phyloP scores from a whole-genome alignment of 2,329 filamentous ascomycete species.

The Aureobasidium sp. region DNA sequence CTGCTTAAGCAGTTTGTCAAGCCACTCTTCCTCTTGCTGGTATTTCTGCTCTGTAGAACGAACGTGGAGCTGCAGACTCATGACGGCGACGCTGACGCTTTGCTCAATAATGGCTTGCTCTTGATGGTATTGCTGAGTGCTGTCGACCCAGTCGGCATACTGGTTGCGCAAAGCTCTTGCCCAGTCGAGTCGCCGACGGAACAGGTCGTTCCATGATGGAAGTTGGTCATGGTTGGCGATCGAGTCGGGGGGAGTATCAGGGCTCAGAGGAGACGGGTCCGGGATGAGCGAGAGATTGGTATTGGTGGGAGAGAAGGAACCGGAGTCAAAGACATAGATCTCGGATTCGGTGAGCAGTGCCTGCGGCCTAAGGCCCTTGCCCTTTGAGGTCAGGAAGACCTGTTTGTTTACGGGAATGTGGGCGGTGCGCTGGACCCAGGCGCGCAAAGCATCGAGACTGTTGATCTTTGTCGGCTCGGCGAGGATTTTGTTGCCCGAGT shows the following conservation, averaged over 20 bases:
- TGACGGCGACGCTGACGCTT: conserved; percentile 74
- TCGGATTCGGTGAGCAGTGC: conserved; percentile 77
- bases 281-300: conserved; percentile 38
- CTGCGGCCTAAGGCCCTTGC: conserved; percentile 75
- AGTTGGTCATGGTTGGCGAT: conserved; percentile 73
- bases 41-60: conserved; percentile 64
- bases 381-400: conserved; percentile 76
- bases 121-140: conserved; percentile 56
- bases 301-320: conserved; percentile 35
- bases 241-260: conserved; percentile 63
- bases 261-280: conserved; percentile 51
- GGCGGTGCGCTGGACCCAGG: conserved; percentile 68
- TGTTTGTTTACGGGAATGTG: conserved; percentile 69
- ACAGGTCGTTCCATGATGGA: conserved; percentile 80
- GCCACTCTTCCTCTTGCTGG: conserved; percentile 62
- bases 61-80: conserved; percentile 72
- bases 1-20: conserved; percentile 57
- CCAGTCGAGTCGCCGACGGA: conserved; percentile 74
- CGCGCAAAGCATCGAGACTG: conserved; percentile 74
- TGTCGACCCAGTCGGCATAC: conserved; percentile 56
- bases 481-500: conserved; percentile 79
- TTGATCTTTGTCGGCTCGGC: conserved; percentile 68
- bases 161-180: conserved; percentile 61
- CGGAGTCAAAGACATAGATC: conserved; percentile 86
- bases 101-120: conserved; percentile 71